These are phyloP conservation scores for Camellia lanceoleosa DNA, from an alignment of 148 eudicot species.

Conservation along the genomic window DNA sequence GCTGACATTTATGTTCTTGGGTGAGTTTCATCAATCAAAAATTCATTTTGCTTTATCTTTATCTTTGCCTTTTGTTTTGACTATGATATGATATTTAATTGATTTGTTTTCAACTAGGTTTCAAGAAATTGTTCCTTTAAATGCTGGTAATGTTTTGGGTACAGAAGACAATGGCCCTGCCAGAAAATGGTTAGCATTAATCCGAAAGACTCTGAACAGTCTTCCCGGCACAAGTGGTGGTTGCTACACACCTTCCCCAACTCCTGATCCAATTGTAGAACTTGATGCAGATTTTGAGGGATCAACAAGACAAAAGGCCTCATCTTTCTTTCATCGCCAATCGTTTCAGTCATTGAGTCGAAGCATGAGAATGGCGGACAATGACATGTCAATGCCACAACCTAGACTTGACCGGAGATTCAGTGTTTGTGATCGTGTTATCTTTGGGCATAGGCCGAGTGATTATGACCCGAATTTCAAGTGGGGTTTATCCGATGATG, in stretches of 20 bases:
- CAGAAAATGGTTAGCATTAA: conserved; percentile 80
- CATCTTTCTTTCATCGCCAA: conserved; percentile 63
- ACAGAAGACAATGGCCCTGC: conserved; percentile 97
- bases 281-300: conserved; percentile 75
- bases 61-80: too few species aligned
- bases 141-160: conserved; percentile 97
- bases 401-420: conserved; percentile 66
- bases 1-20: conserved; percentile 98
- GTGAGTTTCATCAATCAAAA: conserved; percentile 34
- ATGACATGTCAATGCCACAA: conserved; percentile 41
- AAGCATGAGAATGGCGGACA: conserved; percentile 60
- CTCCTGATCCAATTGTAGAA: conserved; percentile 78
- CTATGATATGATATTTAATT: neutral
- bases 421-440: conserved; percentile 79
- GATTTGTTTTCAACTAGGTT: conserved; percentile 44
- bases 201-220: conserved; percentile 66
- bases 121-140: conserved; percentile 95
- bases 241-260: conserved; percentile 61
- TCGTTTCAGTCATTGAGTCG: conserved; percentile 78
- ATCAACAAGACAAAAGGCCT: conserved; percentile 43
- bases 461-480: conserved; percentile 58
- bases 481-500: conserved; percentile 80
- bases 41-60: neutral
- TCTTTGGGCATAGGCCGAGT: conserved; percentile 51
- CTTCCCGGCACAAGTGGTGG: conserved; percentile 62